These are phyloP conservation scores for Phaeosphaeriaceae sp. DNA, from an alignment of 2,329 filamentous ascomycete genomes.

Conservation along the genomic window DNA sequence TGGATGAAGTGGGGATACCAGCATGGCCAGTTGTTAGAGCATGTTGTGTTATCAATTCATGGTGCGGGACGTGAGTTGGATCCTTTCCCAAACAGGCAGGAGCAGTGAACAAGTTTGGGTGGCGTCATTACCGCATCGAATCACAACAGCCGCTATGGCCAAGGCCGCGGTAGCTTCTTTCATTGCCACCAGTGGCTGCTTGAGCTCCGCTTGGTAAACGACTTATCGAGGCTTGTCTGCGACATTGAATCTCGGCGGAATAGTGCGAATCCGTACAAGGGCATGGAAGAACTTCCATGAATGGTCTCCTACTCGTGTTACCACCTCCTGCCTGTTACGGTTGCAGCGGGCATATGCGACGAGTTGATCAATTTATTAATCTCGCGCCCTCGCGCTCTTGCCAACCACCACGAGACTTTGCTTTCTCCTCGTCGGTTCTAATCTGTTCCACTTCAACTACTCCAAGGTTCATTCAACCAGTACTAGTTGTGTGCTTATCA, in stretches of 20 bases:
- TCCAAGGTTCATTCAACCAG: background rate
- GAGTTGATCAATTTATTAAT: conserved; percentile 8
- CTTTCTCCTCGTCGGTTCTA: conserved; percentile 20
- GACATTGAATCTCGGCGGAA: conserved; percentile 15
- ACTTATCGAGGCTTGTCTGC: conserved; percentile 25
- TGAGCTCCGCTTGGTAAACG: conserved; percentile 10
- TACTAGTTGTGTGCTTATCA: conserved; percentile 24
- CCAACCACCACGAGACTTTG: conserved; percentile 13
- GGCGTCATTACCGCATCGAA: conserved; percentile 1
- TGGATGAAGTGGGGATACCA: no score
- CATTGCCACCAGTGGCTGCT: conserved; percentile 10
- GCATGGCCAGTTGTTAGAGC: background rate
- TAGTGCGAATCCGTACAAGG: conserved; percentile 11
- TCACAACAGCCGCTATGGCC: background rate
- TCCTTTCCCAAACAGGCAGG: conserved; percentile 3
- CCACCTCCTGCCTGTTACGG: conserved; percentile 24
- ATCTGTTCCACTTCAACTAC: background rate
- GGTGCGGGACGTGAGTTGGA: background rate
- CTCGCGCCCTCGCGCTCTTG: conserved; percentile 7
- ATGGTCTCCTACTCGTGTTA: conserved; percentile 17
- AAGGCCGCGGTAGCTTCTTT: conserved; percentile 5
- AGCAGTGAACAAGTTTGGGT: conserved; percentile 1
- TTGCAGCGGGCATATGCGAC: conserved; percentile 11
- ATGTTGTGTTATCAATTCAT: conserved; percentile 3
- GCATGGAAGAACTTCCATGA: conserved; percentile 8